phyloP scores from a whole-genome alignment of 768 basidiomycete species.

The Auricularia cornea region DNA sequence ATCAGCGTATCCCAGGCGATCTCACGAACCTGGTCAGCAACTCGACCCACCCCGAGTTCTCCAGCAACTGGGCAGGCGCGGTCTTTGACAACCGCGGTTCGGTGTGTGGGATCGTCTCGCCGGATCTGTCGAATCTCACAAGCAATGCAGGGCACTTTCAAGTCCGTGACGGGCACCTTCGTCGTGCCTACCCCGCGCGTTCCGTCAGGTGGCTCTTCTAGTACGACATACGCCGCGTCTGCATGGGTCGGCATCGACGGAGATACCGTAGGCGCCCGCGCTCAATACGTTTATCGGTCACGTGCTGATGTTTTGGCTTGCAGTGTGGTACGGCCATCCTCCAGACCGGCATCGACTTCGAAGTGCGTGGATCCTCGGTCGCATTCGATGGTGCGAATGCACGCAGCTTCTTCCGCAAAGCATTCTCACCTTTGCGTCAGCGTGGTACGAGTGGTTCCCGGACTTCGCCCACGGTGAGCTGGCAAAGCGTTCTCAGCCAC shows the following conservation, averaged over 20 bases:
- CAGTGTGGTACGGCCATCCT: slow-evolving; percentile 25
- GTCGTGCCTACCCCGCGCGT: slow-evolving; percentile 23
- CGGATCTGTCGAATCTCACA: neutral
- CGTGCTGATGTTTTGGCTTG: too few relatives aligned
- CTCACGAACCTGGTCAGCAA: neutral
- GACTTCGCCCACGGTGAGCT: slow-evolving; percentile 1
- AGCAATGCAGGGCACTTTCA: slow-evolving; percentile 22
- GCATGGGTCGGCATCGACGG: slow-evolving; percentile 33
- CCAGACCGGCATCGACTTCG: slow-evolving; percentile 31
- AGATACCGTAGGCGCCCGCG: slow-evolving; percentile 16
- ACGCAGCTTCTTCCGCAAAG: neutral
- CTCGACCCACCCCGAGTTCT: slow-evolving; percentile 22
- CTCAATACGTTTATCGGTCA: too few relatives aligned
- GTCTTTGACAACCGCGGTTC: slow-evolving; percentile 16
- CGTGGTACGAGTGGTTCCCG: slow-evolving; percentile 29
- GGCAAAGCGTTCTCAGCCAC: neutral
- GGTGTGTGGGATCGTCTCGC: slow-evolving; percentile 11
- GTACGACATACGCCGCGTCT: slow-evolving; percentile 19
- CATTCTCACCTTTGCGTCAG: slow-evolving; percentile 2
- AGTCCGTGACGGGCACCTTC: slow-evolving; percentile 29
- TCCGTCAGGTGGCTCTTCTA: slow-evolving; percentile 15
- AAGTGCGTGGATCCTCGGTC: slow-evolving; percentile 13
- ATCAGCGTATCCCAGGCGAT: neutral
- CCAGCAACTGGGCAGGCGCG: slow-evolving; percentile 30
- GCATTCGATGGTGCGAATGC: slow-evolving; percentile 22